These are phyloP conservation scores for Aspergillus indologenus DNA, from an alignment of 495 filamentous ascomycete species.

Conservation along the genomic window DNA sequence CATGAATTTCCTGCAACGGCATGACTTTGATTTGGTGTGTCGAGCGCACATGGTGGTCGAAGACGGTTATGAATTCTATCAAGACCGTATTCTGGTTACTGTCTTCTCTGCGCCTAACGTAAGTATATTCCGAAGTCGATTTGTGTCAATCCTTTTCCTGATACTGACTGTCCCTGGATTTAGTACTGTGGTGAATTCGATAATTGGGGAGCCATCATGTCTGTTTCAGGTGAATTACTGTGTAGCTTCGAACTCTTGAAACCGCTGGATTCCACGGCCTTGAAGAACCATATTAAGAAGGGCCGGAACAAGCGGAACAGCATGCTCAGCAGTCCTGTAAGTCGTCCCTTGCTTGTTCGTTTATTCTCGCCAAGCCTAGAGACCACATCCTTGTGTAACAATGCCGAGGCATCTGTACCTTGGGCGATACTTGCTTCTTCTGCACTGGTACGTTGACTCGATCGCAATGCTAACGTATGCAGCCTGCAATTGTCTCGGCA, in stretches of 20 bases:
- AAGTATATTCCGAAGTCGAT: slow-evolving; percentile 37
- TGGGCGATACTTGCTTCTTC: slow-evolving; percentile 9
- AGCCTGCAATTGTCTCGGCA: slow-evolving; percentile 48
- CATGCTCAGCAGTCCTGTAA: slow-evolving; percentile 91
- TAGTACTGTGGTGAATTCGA: slow-evolving; percentile 99
- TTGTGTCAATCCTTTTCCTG: neutral
- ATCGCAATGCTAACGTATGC: slow-evolving; percentile 23
- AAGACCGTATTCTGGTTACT: slow-evolving; percentile 90
- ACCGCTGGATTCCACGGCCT: slow-evolving; percentile 89
- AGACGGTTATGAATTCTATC: slow-evolving; percentile 99
- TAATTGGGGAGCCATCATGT: slow-evolving; percentile 99
- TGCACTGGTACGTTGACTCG: slow-evolving; percentile 9
- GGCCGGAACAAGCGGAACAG: slow-evolving; percentile 85
- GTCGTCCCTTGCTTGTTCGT: slow-evolving; percentile 33
- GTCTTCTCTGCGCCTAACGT: slow-evolving; percentile 98
- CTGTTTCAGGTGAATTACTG: slow-evolving; percentile 85
- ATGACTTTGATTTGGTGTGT: slow-evolving; percentile 97
- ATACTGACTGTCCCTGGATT: slow-evolving; percentile 21
- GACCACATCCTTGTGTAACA: slow-evolving; percentile 23
- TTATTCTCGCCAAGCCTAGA: slow-evolving; percentile 28
- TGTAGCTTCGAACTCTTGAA: slow-evolving; percentile 98
- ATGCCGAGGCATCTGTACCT: slow-evolving; percentile 26
- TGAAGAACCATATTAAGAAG: slow-evolving; percentile 99
- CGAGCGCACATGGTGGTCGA: slow-evolving; percentile 99
- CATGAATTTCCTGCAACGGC: slow-evolving; percentile 87